phyloP scores from a whole-genome alignment of 768 basidiomycete species.

The Leccinum uliginosum region DNA sequence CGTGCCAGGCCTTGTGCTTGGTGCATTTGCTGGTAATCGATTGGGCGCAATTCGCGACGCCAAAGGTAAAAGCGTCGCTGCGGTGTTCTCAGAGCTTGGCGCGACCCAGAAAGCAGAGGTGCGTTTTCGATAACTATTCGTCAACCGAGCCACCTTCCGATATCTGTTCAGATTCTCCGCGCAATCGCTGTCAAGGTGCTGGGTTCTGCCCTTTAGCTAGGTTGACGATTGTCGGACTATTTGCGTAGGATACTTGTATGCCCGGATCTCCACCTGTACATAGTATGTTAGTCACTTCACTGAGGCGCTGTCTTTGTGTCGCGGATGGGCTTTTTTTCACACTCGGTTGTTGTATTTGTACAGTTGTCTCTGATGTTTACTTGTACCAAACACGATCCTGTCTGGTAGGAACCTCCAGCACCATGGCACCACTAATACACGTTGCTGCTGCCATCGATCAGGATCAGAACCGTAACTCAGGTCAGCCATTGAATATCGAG shows the following conservation, averaged over 20 bases:
- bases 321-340: neutral
- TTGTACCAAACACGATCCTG: neutral
- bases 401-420: neutral
- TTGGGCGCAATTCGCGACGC: slow-evolving; percentile 89
- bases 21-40: slow-evolving; percentile 85
- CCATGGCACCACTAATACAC: slow-evolving; percentile 9
- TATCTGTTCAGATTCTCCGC: slow-evolving; percentile 58
- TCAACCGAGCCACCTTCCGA: neutral
- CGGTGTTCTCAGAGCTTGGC: slow-evolving; percentile 77
- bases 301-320: neutral
- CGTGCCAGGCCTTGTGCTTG: slow-evolving; percentile 80
- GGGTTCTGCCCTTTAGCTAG: slow-evolving; percentile 49
- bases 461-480: slow-evolving; percentile 5
- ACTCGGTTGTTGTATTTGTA: neutral
- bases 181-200: slow-evolving; percentile 81
- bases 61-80: slow-evolving; percentile 89
- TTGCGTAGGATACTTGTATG: slow-evolving; percentile 11
- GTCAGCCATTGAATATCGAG: slow-evolving; percentile 11
- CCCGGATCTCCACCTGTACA: too few relatives aligned
- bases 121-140: slow-evolving; percentile 16
- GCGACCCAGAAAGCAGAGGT: slow-evolving; percentile 86
- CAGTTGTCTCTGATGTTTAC: neutral
- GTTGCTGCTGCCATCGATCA: neutral
- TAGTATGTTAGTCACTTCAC: neutral
- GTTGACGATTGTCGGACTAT: neutral